phyloP scores from a whole-genome alignment of 371 early-diverging fungal species.

The Cladochytrium tenue region DNA sequence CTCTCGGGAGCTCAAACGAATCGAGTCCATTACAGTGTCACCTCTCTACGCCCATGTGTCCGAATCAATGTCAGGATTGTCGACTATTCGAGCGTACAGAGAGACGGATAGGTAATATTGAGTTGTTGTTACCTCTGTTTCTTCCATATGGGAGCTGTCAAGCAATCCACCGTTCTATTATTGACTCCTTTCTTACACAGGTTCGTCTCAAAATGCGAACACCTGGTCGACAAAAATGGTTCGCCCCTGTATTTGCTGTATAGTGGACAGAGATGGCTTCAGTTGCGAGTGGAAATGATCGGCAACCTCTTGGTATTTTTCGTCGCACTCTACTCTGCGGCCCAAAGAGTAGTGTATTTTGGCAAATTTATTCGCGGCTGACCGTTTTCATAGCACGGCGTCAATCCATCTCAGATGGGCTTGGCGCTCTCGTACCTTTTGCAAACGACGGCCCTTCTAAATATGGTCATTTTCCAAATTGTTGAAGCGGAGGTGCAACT shows the following conservation, averaged over 20 bases:
- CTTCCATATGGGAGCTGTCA: too few species aligned
- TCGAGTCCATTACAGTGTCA: slow-evolving; percentile 45
- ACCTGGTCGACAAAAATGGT: slow-evolving; percentile 46
- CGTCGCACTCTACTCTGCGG: slow-evolving; percentile 30
- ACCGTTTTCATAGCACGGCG: background rate
- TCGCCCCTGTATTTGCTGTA: slow-evolving; percentile 24
- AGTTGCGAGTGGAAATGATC: slow-evolving; percentile 76
- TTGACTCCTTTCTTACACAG: slow-evolving; percentile 1
- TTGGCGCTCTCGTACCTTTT: slow-evolving; percentile 81
- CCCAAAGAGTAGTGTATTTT: slow-evolving; percentile 3
- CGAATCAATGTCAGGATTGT: slow-evolving; percentile 46
- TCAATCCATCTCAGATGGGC: slow-evolving; percentile 66
- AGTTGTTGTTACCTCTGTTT: background rate
- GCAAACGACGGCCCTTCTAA: slow-evolving; percentile 70
- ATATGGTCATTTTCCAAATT: slow-evolving; percentile 34
- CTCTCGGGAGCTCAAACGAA: slow-evolving; percentile 52
- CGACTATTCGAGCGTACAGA: slow-evolving; percentile 48
- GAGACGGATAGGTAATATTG: slow-evolving; percentile 24
- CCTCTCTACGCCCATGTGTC: slow-evolving; percentile 49
- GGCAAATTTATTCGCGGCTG: background rate
- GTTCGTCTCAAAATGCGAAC: slow-evolving; percentile 25
- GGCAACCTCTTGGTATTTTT: slow-evolving; percentile 40
- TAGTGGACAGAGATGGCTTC: slow-evolving; percentile 33
- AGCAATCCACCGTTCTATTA: background rate
- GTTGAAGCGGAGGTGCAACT: slow-evolving; percentile 25